Evolutionary conservation across 2,329 filamentous ascomycete species (phyloP).

Genomic region (Talaromyces sp.): DNA sequence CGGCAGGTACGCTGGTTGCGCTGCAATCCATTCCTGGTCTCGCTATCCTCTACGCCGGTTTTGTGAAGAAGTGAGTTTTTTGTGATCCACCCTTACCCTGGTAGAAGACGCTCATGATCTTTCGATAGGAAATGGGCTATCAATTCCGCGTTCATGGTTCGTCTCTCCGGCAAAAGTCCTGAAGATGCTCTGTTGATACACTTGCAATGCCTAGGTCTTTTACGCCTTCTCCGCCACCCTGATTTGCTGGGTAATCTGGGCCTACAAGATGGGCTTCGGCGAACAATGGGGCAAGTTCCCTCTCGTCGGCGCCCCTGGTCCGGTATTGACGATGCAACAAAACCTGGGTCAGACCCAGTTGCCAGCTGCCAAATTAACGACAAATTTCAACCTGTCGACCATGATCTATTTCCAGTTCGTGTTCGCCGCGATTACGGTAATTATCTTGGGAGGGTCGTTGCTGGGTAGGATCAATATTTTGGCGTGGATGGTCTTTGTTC

Average conservation of each 20-base stretch:
- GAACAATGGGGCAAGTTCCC: conserved; percentile 45
- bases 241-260: conserved; percentile 51
- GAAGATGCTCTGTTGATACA: neutral
- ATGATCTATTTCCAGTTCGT: conserved; percentile 56
- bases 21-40: conserved; percentile 51
- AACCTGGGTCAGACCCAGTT: conserved; percentile 44
- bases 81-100: no score
- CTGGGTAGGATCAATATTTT: conserved; percentile 50
- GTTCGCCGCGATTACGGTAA: conserved; percentile 51
- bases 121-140: conserved; percentile 48
- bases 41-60: conserved; percentile 49
- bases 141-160: conserved; percentile 48
- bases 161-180: neutral
- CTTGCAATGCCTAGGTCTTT: conserved; percentile 30
- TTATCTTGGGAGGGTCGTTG: conserved; percentile 47
- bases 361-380: conserved; percentile 40
- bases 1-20: conserved; percentile 48
- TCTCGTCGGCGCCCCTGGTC: conserved; percentile 48
- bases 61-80: conserved; percentile 36
- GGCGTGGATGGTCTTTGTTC: conserved; percentile 53
- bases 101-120: no score
- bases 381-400: conserved; percentile 46
- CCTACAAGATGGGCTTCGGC: conserved; percentile 49
- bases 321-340: conserved; percentile 44
- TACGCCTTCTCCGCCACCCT: conserved; percentile 50